Conservation (phyloP, 2,329 filamentous ascomycete species). For the Metarhizium sp. region DNA sequence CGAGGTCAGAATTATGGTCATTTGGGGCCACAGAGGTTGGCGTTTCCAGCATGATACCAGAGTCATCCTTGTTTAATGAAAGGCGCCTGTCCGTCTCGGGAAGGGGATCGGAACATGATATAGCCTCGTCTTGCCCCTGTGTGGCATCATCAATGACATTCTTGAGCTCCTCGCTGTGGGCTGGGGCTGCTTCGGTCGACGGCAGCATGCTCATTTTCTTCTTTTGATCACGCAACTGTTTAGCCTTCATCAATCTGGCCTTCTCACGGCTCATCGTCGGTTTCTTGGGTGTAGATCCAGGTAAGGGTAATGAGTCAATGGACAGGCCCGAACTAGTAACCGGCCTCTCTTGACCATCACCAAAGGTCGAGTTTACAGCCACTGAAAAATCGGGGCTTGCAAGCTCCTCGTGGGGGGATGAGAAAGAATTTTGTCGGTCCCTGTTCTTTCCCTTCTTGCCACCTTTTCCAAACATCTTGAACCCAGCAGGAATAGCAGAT, state of each 20-base stretch:
- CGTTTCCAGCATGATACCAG: constrained; percentile 42
- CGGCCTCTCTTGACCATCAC: constrained; percentile 19
- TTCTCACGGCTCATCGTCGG: constrained; percentile 75
- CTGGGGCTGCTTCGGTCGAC: not conserved
- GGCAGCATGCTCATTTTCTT: constrained; percentile 26
- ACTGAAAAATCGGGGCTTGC: constrained; percentile 27
- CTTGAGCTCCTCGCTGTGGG: constrained; percentile 7
- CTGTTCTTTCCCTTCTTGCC: constrained; percentile 35
- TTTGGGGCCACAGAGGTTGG: constrained; percentile 29
- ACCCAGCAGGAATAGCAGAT: constrained; percentile 70
- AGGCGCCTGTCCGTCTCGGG: constrained; percentile 22
- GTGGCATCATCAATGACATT: constrained; percentile 8
- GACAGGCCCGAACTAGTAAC: constrained; percentile 36
- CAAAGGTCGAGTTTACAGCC: constrained; percentile 10
- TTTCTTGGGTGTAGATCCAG: constrained; percentile 32
- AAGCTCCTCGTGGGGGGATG: constrained; percentile 25
- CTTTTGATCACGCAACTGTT: constrained; percentile 82
- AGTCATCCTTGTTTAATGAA: constrained; percentile 40
- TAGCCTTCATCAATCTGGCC: constrained; percentile 83
- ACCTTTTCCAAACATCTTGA: constrained; percentile 58
- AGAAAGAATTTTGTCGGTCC: constrained; percentile 12
- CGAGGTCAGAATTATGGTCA: constrained; percentile 38
- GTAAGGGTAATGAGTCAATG: constrained; percentile 27
- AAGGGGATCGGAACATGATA: constrained; percentile 14
- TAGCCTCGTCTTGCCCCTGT: constrained; percentile 13